Conservation (phyloP, 805 yeast species). For the Priceomyces castillae region DNA sequence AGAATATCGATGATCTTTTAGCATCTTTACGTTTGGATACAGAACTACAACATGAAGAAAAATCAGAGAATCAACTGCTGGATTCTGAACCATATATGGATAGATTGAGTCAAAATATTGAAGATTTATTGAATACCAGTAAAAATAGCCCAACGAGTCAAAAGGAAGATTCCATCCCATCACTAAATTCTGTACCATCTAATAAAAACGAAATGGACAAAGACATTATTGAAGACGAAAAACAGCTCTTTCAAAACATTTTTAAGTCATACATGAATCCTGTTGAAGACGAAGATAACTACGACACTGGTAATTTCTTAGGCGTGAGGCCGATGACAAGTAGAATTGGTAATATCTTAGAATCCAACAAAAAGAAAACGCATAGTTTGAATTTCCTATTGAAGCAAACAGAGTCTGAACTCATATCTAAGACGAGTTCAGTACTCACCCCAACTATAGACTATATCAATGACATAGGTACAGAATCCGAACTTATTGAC, state of each 20-base stretch:
- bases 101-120: constrained; percentile 1
- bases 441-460: constrained; percentile 23
- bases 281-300: constrained; percentile 4
- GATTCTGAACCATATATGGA: constrained; percentile 8
- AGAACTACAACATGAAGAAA: background rate
- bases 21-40: constrained; percentile 5
- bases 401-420: constrained; percentile 11
- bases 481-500: constrained; percentile 14
- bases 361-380: constrained; percentile 2
- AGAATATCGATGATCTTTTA: constrained; percentile 7
- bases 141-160: background rate
- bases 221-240: constrained; percentile 18
- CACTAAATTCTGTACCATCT: background rate
- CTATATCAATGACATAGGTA: constrained; percentile 15
- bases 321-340: background rate
- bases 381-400: constrained; percentile 5
- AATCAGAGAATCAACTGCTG: background rate
- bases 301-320: background rate
- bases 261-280: constrained; percentile 24
- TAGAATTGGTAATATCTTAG: constrained; percentile 9
- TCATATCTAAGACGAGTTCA: constrained; percentile 14
- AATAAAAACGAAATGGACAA: background rate
- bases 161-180: background rate
- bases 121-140: background rate
- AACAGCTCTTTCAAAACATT: constrained; percentile 21